Evolutionary conservation across 495 filamentous ascomycete species (phyloP).

Genomic region (Aspergillus olivimuriae): DNA sequence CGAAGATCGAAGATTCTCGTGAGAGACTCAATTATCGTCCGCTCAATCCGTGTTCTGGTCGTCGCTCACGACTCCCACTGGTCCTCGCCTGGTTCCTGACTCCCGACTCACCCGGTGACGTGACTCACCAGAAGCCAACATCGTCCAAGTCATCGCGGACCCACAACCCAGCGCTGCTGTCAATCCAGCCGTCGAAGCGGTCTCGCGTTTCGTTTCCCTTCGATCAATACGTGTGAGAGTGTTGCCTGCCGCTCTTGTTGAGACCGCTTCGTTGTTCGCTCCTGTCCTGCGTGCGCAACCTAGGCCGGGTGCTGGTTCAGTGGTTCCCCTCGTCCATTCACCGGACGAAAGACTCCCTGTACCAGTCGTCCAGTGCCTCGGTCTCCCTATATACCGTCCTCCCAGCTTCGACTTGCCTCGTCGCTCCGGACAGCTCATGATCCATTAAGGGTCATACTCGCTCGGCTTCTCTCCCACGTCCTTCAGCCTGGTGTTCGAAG

Average conservation of each 20-base stretch:
- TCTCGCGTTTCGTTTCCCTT: conserved; percentile 14
- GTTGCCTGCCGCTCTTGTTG: conserved; percentile 7
- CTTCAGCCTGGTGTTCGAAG: conserved; percentile 41
- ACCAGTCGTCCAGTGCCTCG: conserved; percentile 27
- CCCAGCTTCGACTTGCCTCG: conserved; percentile 5
- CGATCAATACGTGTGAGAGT: conserved; percentile 13
- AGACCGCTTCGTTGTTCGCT: conserved; percentile 16
- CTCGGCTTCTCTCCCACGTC: conserved; percentile 31
- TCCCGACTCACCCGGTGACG: too few relatives aligned
- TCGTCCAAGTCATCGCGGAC: conserved; percentile 13
- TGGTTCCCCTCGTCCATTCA: conserved; percentile 30
- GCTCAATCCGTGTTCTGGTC: too few relatives aligned
- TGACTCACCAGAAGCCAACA: conserved; percentile 21
- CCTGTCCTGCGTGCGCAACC: conserved; percentile 20
- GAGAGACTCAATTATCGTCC: too few relatives aligned
- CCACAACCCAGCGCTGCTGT: conserved; percentile 12
- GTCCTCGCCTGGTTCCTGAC: too few relatives aligned
- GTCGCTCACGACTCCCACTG: too few relatives aligned
- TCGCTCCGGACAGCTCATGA: conserved; percentile 27
- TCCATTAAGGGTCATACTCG: conserved; percentile 28
- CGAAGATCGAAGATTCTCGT: too few relatives aligned
- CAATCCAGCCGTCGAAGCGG: conserved; percentile 5
- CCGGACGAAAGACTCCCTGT: conserved; percentile 34
- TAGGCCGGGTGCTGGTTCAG: conserved; percentile 38
- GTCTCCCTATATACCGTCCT: conserved; percentile 17